Conservation (phyloP, 106 monocot genomes). For the Dendrobium nobile region DNA sequence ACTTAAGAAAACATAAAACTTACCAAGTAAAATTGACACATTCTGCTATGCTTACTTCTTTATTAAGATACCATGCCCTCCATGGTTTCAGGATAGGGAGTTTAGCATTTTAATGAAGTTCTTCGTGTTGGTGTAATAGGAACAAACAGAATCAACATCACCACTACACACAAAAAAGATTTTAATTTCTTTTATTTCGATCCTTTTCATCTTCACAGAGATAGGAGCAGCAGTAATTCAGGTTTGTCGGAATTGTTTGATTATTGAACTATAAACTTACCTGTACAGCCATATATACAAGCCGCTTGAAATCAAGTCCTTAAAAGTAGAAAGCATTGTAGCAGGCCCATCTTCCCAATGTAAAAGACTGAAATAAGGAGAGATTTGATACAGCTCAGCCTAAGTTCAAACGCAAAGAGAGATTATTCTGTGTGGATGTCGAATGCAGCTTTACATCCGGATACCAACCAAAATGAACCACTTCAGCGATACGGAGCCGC, state of each 20-base stretch:
- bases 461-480: too few species aligned
- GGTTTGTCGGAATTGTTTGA: neutral
- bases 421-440: too few species aligned
- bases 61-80: neutral
- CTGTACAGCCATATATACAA: constrained; percentile 14
- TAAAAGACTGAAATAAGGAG: too few species aligned
- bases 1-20: neutral
- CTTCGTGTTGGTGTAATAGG: neutral
- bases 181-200: neutral
- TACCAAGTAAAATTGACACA: neutral
- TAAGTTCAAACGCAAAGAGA: too few species aligned
- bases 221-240: too few species aligned
- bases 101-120: neutral
- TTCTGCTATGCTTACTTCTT: neutral
- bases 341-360: neutral
- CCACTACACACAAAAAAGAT: neutral
- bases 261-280: neutral
- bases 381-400: too few species aligned
- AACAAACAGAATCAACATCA: neutral
- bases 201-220: neutral
- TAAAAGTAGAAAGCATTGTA: neutral
- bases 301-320: neutral
- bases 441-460: too few species aligned
- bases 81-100: neutral
- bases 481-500: too few species aligned